Conservation (phyloP, 2,329 filamentous ascomycete species). For the Monosporascus sp. region DNA sequence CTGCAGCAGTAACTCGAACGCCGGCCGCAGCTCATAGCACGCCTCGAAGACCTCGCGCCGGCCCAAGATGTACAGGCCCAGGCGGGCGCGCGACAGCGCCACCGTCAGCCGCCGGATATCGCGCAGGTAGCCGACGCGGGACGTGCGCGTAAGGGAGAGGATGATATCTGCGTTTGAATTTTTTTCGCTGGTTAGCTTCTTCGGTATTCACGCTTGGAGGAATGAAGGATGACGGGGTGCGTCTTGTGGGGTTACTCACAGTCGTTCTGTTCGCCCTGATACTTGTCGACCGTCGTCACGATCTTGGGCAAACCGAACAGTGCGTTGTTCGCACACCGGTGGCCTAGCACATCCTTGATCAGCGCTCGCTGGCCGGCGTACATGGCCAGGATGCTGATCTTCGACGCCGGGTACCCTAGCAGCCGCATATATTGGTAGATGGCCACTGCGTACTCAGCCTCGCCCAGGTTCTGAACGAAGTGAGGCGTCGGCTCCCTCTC, state of each 20-base stretch:
- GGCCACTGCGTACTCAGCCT: slow-evolving; percentile 94
- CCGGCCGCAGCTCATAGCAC: slow-evolving; percentile 80
- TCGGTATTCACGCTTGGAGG: neutral
- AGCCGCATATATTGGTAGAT: slow-evolving; percentile 97
- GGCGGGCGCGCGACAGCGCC: slow-evolving; percentile 82
- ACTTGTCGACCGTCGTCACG: slow-evolving; percentile 95
- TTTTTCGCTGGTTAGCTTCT: slow-evolving; percentile 7
- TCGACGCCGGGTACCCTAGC: slow-evolving; percentile 77
- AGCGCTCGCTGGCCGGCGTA: slow-evolving; percentile 90
- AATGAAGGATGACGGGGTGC: neutral
- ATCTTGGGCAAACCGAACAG: slow-evolving; percentile 86
- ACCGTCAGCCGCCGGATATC: slow-evolving; percentile 92
- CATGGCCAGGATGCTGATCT: slow-evolving; percentile 85
- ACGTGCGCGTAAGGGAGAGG: slow-evolving; percentile 84
- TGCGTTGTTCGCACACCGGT: slow-evolving; percentile 75
- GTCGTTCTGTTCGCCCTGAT: slow-evolving; percentile 98
- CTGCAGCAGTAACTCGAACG: slow-evolving; percentile 72
- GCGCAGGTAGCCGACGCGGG: slow-evolving; percentile 83
- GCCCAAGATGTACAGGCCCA: slow-evolving; percentile 89
- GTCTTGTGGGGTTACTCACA: slow-evolving; percentile 55
- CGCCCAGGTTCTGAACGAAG: slow-evolving; percentile 93
- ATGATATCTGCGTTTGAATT: slow-evolving; percentile 64
- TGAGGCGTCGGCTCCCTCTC: slow-evolving; percentile 88
- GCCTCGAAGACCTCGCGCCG: slow-evolving; percentile 83
- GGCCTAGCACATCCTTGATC: slow-evolving; percentile 77